These are phyloP conservation scores for Curvularia lunata DNA, from an alignment of 2,329 filamentous ascomycete genomes.

Conservation along the genomic window DNA sequence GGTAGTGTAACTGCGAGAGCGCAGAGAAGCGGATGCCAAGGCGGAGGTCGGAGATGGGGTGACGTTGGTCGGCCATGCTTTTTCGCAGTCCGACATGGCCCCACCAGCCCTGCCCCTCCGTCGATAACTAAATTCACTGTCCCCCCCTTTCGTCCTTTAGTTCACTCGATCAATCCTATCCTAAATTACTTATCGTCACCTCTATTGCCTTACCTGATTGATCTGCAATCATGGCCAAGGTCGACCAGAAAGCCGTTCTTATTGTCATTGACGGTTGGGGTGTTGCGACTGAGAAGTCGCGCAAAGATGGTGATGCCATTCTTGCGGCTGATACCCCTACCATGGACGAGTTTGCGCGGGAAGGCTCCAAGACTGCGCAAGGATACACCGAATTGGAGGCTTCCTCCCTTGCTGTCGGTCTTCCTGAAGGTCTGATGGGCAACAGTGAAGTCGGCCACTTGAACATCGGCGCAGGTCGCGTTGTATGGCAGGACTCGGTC, in stretches of 20 bases:
- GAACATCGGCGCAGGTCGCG: constrained; percentile 96
- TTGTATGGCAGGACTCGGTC: constrained; percentile 96
- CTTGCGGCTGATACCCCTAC: constrained; percentile 88
- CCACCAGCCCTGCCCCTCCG: constrained; percentile 39
- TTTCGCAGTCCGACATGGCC: constrained; percentile 21
- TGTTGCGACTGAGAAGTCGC: constrained; percentile 78
- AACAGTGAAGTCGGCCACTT: constrained; percentile 98
- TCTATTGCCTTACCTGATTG: constrained; percentile 19
- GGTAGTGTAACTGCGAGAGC: not conserved
- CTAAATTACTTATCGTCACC: not conserved
- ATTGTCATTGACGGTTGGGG: constrained; percentile 99
- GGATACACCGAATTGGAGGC: constrained; percentile 94
- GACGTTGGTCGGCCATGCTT: constrained; percentile 32
- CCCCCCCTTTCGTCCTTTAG: constrained; percentile 5
- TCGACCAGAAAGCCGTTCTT: constrained; percentile 73
- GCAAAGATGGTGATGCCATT: constrained; percentile 92
- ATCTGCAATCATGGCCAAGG: constrained; percentile 64
- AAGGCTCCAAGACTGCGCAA: constrained; percentile 73
- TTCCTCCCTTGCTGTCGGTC: constrained; percentile 91
- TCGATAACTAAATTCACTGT: constrained; percentile 21
- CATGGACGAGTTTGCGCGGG: constrained; percentile 83
- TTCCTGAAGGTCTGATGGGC: constrained; percentile 97
- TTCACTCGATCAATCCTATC: not conserved
- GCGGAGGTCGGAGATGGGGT: constrained; percentile 13
- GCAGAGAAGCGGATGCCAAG: not conserved